Conservation (phyloP, 345 rosid species). For the Brassica cretica region DNA sequence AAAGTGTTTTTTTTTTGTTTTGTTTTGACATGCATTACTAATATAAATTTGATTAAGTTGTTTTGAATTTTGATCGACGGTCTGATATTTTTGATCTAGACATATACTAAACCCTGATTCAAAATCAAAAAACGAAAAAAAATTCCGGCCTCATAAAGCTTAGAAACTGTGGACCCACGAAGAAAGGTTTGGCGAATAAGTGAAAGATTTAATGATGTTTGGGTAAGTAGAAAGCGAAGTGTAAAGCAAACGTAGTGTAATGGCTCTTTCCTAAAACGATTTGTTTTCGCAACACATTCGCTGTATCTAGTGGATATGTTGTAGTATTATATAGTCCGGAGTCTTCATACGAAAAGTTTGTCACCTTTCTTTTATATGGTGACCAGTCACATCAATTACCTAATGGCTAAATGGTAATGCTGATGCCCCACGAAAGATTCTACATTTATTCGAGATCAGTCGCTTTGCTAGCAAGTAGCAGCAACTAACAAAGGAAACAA, state of each 20-base stretch:
- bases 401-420: constrained; percentile 10
- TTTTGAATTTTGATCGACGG: constrained; percentile 11
- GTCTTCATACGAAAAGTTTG: constrained; percentile 12
- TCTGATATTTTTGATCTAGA: constrained; percentile 17
- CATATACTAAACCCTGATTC: constrained; percentile 5
- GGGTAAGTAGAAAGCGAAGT: constrained; percentile 23
- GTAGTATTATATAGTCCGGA: background rate
- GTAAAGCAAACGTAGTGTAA: constrained; percentile 29
- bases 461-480: background rate
- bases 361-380: constrained; percentile 28
- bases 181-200: constrained; percentile 33
- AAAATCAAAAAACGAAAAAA: background rate
- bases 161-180: constrained; percentile 24
- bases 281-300: constrained; percentile 34
- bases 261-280: constrained; percentile 22
- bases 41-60: background rate
- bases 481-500: background rate
- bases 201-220: constrained; percentile 3
- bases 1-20: background rate
- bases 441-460: background rate
- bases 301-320: constrained; percentile 25
- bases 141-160: constrained; percentile 20
- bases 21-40: background rate
- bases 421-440: background rate
- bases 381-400: constrained; percentile 31